These are phyloP conservation scores for Orbilia ellipsospora DNA, from an alignment of 2,329 filamentous ascomycete species.

Conservation along the genomic window DNA sequence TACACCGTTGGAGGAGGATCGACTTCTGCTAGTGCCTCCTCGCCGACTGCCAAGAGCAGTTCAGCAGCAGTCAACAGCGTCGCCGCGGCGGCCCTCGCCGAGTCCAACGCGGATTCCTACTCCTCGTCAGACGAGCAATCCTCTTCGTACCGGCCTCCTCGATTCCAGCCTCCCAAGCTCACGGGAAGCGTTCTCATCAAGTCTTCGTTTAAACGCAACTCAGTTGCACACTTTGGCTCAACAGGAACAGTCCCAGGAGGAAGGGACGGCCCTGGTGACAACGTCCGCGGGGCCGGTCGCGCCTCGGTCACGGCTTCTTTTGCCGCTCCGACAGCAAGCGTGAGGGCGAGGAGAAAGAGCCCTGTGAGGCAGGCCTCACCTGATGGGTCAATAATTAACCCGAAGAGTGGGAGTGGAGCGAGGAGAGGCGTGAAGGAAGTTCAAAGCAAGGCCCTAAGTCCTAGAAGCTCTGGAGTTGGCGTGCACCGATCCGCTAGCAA, in stretches of 20 bases:
- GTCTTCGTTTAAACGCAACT: constrained; percentile 52
- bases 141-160: constrained; percentile 49
- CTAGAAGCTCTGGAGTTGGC: constrained; percentile 47
- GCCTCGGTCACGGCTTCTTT: constrained; percentile 55
- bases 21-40: constrained; percentile 38
- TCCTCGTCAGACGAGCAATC: constrained; percentile 56
- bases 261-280: background rate
- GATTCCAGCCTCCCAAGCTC: constrained; percentile 53
- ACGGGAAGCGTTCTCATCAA: constrained; percentile 54
- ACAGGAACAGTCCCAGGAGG: constrained; percentile 9
- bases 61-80: constrained; percentile 17
- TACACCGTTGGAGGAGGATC: constrained; percentile 30
- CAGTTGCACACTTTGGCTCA: constrained; percentile 46
- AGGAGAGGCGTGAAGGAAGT: constrained; percentile 60
- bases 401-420: constrained; percentile 61
- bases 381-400: constrained; percentile 62
- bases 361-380: constrained; percentile 62
- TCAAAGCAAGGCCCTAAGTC: constrained; percentile 60
- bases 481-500: constrained; percentile 39
- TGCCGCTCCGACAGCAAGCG: constrained; percentile 56
- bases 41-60: constrained; percentile 49
- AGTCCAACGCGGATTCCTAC: constrained; percentile 55
- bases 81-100: constrained; percentile 45
- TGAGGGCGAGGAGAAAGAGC: constrained; percentile 62
- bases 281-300: constrained; percentile 26